Evolutionary conservation across 345 rosid genomes (phyloP), one percentile per base, ranked within the genome.

Genomic region (Gossypium arboreum): DNA sequence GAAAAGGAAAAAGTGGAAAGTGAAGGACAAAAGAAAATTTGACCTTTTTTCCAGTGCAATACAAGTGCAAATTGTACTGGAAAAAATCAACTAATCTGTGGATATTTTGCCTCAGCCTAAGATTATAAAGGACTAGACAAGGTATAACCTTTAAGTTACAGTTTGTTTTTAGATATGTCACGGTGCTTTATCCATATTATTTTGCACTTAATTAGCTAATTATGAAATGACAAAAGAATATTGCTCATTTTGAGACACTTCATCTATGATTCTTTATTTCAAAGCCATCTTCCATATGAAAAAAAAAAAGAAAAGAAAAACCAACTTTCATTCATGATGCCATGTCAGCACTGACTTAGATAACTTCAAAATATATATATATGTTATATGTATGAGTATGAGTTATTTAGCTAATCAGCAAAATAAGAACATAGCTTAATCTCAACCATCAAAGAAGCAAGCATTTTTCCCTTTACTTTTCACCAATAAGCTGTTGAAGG

Each of bases 361-460:
- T 4, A 3, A 44, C 50, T 50, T 57, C 47, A 67, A 55, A 41
- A 29, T 4, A 29, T 34, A 34, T 34, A 34, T 34, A 34, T 34
- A 34, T 34, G 39, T 34, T 34, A 34, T 34, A 34, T 34, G 55
- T 56, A 4, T 29, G 8, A 56, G 41, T n/a, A 11, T 50, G 13
- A 45, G 54, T 29, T 24, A 41, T 15, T 27, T 54, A 62, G 61
- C 52, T 16, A 47, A 18, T n/a, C 20, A 54, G 34, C 63, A 54
- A 22, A 17, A 61, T 57, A 15, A 50, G 27, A 76, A 9, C 3
- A 58, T 34, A 71, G 63, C 47, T 56, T 52, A 18, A 55, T 76
- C 41, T 50, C 60, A 60, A 39, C 61, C 79, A 60, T 58, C 18
- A 8, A 48, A 29, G 48, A 27, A 56, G 72, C 57, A 76, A 68